phyloP scores from a whole-genome alignment of 352 stramenopile species.

The Globisporangium cystogenes region DNA sequence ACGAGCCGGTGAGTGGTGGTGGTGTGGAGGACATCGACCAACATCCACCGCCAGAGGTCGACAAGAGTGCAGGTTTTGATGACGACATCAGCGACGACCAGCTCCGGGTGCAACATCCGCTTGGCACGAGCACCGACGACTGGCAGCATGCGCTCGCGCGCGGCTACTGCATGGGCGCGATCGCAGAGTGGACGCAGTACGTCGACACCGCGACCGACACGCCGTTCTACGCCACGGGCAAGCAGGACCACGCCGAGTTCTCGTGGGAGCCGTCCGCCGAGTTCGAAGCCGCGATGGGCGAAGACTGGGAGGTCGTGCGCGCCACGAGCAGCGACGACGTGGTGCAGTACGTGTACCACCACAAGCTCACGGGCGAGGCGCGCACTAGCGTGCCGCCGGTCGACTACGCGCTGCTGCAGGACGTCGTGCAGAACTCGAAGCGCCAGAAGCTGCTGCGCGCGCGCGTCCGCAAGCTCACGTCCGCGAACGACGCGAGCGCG shows the following conservation, averaged over 20 bases:
- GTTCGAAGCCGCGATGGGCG: conserved; percentile 57
- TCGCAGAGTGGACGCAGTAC: conserved; percentile 78
- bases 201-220: conserved; percentile 44
- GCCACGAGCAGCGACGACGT: conserved; percentile 2
- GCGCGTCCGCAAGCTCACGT: conserved; percentile 45
- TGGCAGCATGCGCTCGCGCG: conserved; percentile 35
- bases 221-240: conserved; percentile 31
- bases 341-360: conserved; percentile 57
- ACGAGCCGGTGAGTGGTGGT: conserved; percentile 22
- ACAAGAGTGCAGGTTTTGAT: no score
- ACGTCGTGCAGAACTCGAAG: conserved; percentile 69
- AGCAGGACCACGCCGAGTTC: conserved; percentile 7
- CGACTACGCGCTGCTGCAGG: conserved; percentile 54
- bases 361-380: conserved; percentile 46
- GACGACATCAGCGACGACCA: conserved; percentile 5
- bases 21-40: not conserved
- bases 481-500: conserved; percentile 25
- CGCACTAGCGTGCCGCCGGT: conserved; percentile 40
- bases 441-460: conserved; percentile 51
- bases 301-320: conserved; percentile 54
- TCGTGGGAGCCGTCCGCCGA: conserved; percentile 66
- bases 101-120: no score
- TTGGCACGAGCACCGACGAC: conserved; percentile 20
- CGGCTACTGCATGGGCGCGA: conserved; percentile 43
- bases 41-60: not conserved